Percentiles rank a stretch among this genome's conserved stretches.
These are phyloP conservation scores for Hypoxylon intermedium DNA, from an alignment of 495 filamentous ascomycete genomes.

Conservation along the genomic window DNA sequence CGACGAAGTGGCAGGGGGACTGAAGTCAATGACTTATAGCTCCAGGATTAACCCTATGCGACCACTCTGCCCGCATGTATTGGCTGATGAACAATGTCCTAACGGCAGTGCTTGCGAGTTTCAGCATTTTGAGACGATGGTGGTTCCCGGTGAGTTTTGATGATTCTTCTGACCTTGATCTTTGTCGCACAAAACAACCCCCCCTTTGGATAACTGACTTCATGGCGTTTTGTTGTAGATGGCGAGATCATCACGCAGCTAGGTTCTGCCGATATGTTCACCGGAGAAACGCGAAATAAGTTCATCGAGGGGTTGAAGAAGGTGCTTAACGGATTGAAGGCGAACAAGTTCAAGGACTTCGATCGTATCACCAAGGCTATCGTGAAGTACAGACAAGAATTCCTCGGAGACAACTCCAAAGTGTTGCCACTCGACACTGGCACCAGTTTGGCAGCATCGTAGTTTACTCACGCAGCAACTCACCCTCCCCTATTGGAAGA, in stretches of 20 bases:
- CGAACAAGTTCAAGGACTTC: conserved; percentile 79
- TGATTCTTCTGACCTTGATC: conserved; percentile 17
- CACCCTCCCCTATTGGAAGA: conserved; percentile 13
- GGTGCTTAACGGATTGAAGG: conserved; percentile 76
- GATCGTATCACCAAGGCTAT: conserved; percentile 81
- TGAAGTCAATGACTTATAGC: conserved; percentile 91
- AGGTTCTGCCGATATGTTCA: conserved; percentile 75
- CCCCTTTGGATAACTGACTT: conserved; percentile 67
- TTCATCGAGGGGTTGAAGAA: conserved; percentile 79
- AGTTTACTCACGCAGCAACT: conserved; percentile 40
- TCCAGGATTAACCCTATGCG: conserved; percentile 78
- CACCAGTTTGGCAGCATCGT: conserved; percentile 41
- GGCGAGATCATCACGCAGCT: conserved; percentile 85
- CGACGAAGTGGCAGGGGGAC: conserved; percentile 72
- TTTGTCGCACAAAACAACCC: conserved; percentile 38
- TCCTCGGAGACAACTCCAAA: conserved; percentile 60
- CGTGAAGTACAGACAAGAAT: conserved; percentile 73
- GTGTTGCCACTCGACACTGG: conserved; percentile 51
- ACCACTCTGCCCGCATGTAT: conserved; percentile 76
- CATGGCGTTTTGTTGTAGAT: conserved; percentile 69
- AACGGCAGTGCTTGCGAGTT: conserved; percentile 67
- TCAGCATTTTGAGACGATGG: conserved; percentile 84
- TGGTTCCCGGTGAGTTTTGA: conserved; percentile 76
- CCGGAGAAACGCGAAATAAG: conserved; percentile 69
- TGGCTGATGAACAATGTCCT: conserved; percentile 78